Percentiles rank a stretch among this genome's conserved stretches.
phyloP scores from a whole-genome alignment of 2,329 filamentous ascomycete species.

The Periconia sp. region DNA sequence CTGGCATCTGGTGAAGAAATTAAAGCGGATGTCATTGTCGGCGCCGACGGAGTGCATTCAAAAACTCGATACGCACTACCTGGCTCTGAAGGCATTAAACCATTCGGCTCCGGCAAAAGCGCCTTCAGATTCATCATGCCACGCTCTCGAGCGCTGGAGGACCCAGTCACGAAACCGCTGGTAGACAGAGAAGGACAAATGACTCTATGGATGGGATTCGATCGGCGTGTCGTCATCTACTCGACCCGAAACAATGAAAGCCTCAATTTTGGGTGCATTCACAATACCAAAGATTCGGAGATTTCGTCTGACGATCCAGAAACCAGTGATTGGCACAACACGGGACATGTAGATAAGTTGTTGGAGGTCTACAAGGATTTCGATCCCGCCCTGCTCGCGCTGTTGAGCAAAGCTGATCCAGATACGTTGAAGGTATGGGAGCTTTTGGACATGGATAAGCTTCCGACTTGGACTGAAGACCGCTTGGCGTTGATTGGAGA shows the following conservation, averaged over 20 bases:
- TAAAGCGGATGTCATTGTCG: conserved; percentile 55
- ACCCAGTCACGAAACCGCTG: conserved; percentile 44
- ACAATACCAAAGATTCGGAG: conserved; percentile 39
- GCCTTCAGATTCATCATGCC: conserved; percentile 61
- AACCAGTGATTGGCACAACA: conserved; percentile 39
- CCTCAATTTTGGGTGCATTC: conserved; percentile 51
- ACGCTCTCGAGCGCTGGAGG: conserved; percentile 45
- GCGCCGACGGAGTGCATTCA: conserved; percentile 58
- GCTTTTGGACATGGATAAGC: conserved; percentile 58
- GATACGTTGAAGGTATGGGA: conserved; percentile 43
- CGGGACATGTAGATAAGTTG: conserved; percentile 41
- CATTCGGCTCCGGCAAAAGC: conserved; percentile 55
- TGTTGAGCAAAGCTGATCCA: conserved; percentile 44
- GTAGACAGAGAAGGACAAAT: conserved; percentile 44
- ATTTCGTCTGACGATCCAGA: conserved; percentile 10
- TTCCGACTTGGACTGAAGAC: conserved; percentile 58
- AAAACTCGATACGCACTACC: conserved; percentile 26
- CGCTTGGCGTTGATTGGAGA: conserved; percentile 64
- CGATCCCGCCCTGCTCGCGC: conserved; percentile 35
- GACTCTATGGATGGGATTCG: conserved; percentile 47
- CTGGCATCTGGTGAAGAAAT: conserved; percentile 49
- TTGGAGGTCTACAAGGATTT: conserved; percentile 45
- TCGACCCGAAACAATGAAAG: conserved; percentile 50
- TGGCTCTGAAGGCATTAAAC: conserved; percentile 35
- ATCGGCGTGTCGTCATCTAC: conserved; percentile 52